Evolutionary conservation across 495 filamentous ascomycete genomes (phyloP), one percentile per base, ranked within the genome.

Genomic region (Patellaria atrata): DNA sequence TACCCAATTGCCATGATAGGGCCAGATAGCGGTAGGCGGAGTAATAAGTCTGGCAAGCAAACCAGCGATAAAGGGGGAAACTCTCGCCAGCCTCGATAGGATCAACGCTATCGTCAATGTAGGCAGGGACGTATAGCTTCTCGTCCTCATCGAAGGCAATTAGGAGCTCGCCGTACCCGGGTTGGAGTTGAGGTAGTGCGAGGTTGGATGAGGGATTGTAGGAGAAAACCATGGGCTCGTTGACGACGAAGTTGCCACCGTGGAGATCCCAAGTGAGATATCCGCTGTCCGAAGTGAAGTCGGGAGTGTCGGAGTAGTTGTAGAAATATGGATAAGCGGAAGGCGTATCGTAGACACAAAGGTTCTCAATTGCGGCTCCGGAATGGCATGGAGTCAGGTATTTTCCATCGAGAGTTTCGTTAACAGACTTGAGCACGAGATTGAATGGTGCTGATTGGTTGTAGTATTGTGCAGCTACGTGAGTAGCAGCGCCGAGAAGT

Each of bases 341-440:
- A 44, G 19, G 23, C 59, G 50, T 64, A 19, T 48, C 46, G 23
- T 35, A 37, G 35, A 65, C 43, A 50, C 70, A 76, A 23, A 74
- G 54, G 7, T 57, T 61, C 40, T 70, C 61, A 18, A 63, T 67
- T 12, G 61, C 68, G 22, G 70, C 68, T 8, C 71, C 71, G 16
- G 63, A 50, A 41, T 73, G 70, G 53, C 71, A 74, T 20, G 69
- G 49, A 4, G 26, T 26, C 22, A 68, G 58, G 32, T 54, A 58
- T 2, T 51, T 38, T 53, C 52, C 55, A 38, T 60, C 43, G 24
- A 58, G 23, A 6, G 52, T 47, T 7, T 43, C 35, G 33, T 59
- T 56, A 25, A 28, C 35, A 6, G 57, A 51, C 17, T 42, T 18
- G 20, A 52, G 27, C 19, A 50, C 19, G 11, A 51, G 35, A 18